phyloP scores from a whole-genome alignment of 208 protist genomes.

The Sergeia podlipaevii region DNA sequence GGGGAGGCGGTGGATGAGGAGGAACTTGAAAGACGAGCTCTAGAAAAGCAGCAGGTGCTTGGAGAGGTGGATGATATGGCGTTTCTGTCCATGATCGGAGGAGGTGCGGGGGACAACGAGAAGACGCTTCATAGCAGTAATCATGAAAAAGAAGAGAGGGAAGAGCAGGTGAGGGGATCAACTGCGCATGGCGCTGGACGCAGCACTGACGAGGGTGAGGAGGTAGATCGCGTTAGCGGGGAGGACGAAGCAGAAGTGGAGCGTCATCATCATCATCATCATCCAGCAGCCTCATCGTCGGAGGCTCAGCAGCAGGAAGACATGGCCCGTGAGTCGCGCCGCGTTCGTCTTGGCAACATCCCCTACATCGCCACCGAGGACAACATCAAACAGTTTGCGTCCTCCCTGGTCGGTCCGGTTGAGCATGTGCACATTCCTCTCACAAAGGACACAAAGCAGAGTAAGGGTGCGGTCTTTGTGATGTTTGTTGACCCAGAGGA shows the following conservation, averaged over 20 bases:
- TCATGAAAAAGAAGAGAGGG: neutral
- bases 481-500: slow-evolving; percentile 80
- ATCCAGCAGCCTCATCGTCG: neutral
- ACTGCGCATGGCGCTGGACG: neutral
- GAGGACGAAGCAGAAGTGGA: slow-evolving; percentile 7
- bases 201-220: neutral
- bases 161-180: too few species aligned
- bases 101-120: neutral
- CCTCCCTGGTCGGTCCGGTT: slow-evolving; percentile 88
- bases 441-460: slow-evolving; percentile 90
- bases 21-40: slow-evolving; percentile 15
- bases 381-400: slow-evolving; percentile 88
- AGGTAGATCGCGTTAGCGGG: neutral
- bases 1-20: slow-evolving; percentile 13
- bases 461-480: slow-evolving; percentile 94
- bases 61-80: slow-evolving; percentile 76
- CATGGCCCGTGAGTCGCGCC: slow-evolving; percentile 65
- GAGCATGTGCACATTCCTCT: slow-evolving; percentile 91
- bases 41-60: slow-evolving; percentile 60
- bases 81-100: slow-evolving; percentile 49
- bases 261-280: neutral
- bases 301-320: slow-evolving; percentile 23
- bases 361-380: slow-evolving; percentile 94
- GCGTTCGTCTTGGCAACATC: slow-evolving; percentile 96
- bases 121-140: slow-evolving; percentile 3